A percentile compares a stretch with the other conserved stretches of the same genome.
phyloP scores from a whole-genome alignment of 257 asterid genomes.

The Parsonsia alboflavescens region DNA sequence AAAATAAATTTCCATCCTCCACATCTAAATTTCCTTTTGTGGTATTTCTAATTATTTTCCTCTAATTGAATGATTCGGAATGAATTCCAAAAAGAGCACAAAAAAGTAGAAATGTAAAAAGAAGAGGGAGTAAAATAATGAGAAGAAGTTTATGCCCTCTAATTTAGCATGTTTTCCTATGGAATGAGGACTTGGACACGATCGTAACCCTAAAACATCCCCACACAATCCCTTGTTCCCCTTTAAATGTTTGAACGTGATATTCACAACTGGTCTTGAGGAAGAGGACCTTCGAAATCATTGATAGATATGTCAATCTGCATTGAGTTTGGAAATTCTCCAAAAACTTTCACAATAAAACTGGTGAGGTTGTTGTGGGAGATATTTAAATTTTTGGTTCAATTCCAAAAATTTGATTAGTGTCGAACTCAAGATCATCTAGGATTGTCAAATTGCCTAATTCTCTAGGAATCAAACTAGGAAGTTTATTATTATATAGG shows the following conservation, averaged over 20 bases:
- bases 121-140: slow-evolving; percentile 3
- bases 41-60: background rate
- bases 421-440: too few relatives aligned
- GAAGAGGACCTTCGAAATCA: slow-evolving; percentile 20
- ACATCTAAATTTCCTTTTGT: too few relatives aligned
- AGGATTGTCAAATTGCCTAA: too few relatives aligned
- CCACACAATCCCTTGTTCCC: too few relatives aligned
- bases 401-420: slow-evolving; percentile 26
- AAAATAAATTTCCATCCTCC: too few relatives aligned
- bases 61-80: background rate
- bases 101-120: slow-evolving; percentile 5
- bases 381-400: slow-evolving; percentile 26
- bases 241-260: slow-evolving; percentile 10
- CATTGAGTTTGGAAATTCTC: slow-evolving; percentile 7
- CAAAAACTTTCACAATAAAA: slow-evolving; percentile 18
- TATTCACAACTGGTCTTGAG: slow-evolving; percentile 21
- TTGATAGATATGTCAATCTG: slow-evolving; percentile 24
- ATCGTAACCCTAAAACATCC: too few relatives aligned
- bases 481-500: too few relatives aligned
- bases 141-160: background rate
- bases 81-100: slow-evolving; percentile 1
- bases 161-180: background rate
- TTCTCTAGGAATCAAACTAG: too few relatives aligned
- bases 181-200: too few relatives aligned
- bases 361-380: slow-evolving; percentile 35